Base-by-base conservation (phyloP, 2,329 filamentous ascomycete species). In the Graphiopsis chlorocephala region DNA sequence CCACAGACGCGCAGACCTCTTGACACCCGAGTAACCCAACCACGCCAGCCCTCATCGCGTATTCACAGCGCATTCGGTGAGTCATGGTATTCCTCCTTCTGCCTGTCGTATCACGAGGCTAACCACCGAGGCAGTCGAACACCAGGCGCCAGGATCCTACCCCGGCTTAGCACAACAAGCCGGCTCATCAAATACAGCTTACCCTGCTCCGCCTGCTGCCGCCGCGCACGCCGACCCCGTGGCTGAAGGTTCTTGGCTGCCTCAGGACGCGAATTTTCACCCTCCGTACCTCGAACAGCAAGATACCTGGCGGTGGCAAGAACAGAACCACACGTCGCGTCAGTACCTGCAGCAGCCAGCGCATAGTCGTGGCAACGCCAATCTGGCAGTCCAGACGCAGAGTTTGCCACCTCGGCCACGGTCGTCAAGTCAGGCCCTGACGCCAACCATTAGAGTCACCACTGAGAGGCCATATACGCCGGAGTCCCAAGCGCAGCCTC, bases 361-460 rank as follows among this genome's bases (percentile, higher is more conserved):
- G 63, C 63, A 65, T 28, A 50, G 25, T 17, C 25, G 33, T 52
- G 47, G 35, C 47, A 53, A 50, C 57, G 42, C 20, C 50, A 53
- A 53, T 53, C 50, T 53, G 28, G 47, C 47, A 28, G 28, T 64
- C 17, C 56, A 64, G 29, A 55, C 63, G 42, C 53, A 53, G 17
- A 56, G 8, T 66, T 70, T 64, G 69, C 69, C 68, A 70, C 68
- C 35, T 48, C 65, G 45, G 20, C 55, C 65, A 62, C 67, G 62
- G 48, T 45, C 61, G 29, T 48, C 53, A 15, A 23, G 61, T 58
- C 61, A 64, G 61, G 38, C n/a, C n/a, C 3, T 63, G 57, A 66
- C 65, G 48, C 71, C 71, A 42, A 55, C 55, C 56, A 71, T 72
- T 67, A 68, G 66, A 71, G 57, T 72, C 69, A 68, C 63, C 23